Evolutionary conservation across 176 grass and related monocot species (phyloP).

Genomic region (Tillandsia leiboldiana): DNA sequence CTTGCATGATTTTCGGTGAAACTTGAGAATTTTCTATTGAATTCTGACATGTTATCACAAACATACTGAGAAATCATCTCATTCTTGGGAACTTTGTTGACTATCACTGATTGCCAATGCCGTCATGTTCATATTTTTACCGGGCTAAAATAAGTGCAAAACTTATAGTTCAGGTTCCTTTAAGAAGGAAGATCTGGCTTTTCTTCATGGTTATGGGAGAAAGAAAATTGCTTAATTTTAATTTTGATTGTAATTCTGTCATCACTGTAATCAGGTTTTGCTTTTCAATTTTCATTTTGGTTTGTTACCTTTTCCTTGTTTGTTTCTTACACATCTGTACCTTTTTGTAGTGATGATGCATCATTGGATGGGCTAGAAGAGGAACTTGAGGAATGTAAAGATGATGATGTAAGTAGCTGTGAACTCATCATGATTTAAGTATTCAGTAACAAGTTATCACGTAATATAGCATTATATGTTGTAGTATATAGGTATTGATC

Average conservation of each 20-base stretch:
- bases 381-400: constrained; percentile 91
- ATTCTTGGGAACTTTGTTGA: too few relatives aligned
- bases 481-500: not conserved
- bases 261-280: constrained; percentile 32
- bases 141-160: too few relatives aligned
- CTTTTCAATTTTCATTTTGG: not conserved
- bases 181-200: too few relatives aligned
- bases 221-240: not conserved
- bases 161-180: too few relatives aligned
- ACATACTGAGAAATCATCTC: too few relatives aligned
- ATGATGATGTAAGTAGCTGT: constrained; percentile 46
- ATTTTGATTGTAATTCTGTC: not conserved
- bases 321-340: constrained; percentile 13
- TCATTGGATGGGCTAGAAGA: constrained; percentile 66
- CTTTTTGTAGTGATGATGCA: constrained; percentile 53
- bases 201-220: too few relatives aligned
- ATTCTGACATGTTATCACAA: too few relatives aligned
- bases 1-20: too few relatives aligned
- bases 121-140: too few relatives aligned
- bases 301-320: not conserved
- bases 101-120: too few relatives aligned
- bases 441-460: not conserved
- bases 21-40: too few relatives aligned
- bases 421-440: not conserved
- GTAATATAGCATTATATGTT: not conserved